These are phyloP conservation scores for Hibiscus trionum DNA, from an alignment of 345 rosid species.

Conservation along the genomic window DNA sequence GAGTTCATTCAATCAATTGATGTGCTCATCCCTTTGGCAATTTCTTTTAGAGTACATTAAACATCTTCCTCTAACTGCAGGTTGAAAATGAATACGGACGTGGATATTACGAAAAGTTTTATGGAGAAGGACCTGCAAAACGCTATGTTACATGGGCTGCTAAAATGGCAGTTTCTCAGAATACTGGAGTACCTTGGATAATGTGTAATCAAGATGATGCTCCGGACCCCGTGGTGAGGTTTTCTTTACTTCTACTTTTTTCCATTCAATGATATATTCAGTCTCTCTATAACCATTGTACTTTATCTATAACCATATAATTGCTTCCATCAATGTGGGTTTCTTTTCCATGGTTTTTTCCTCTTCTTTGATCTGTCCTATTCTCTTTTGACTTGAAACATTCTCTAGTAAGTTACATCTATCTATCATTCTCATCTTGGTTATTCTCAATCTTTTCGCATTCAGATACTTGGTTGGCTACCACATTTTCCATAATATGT, in stretches of 20 bases:
- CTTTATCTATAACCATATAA: neutral
- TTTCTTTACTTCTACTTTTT: neutral
- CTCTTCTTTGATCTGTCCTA: neutral
- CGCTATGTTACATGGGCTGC: slow-evolving; percentile 79
- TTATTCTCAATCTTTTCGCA: neutral
- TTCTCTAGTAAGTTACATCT: neutral
- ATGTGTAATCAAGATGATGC: slow-evolving; percentile 87
- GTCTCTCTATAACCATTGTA: too few relatives aligned
- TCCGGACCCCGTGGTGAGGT: slow-evolving; percentile 65
- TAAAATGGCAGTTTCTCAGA: slow-evolving; percentile 78
- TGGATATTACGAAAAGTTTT: slow-evolving; percentile 50
- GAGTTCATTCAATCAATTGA: neutral
- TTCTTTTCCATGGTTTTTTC: neutral
- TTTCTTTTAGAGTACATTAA: neutral
- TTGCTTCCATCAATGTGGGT: neutral
- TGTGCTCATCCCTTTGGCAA: neutral
- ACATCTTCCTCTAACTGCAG: slow-evolving; percentile 29
- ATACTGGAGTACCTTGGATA: slow-evolving; percentile 88
- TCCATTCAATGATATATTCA: neutral
- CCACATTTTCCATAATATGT: neutral
- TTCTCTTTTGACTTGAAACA: neutral
- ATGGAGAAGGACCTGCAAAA: slow-evolving; percentile 63
- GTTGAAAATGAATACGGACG: slow-evolving; percentile 71
- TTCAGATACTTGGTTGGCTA: neutral
- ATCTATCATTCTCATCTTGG: neutral